Evolutionary conservation across 1,284 basidiomycete genomes (phyloP).

Genomic region (Ganoderma meredithae): DNA sequence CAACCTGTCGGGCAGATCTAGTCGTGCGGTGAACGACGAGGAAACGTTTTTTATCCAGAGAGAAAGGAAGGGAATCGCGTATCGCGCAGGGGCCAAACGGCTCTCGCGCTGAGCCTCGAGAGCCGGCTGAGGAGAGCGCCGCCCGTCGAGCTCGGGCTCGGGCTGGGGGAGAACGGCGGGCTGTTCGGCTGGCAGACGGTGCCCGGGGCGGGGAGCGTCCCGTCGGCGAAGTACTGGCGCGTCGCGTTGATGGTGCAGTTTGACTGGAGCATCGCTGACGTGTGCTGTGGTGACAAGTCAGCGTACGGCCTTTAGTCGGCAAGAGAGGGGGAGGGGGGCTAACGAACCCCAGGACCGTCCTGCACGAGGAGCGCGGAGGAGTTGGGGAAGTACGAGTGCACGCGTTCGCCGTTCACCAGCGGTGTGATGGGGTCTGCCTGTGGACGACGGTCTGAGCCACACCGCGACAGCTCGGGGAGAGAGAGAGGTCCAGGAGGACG

Average conservation of each 20-base stretch:
- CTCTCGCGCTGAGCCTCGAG: too few species aligned
- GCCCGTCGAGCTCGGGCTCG: background rate
- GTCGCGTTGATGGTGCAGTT: slow-evolving; percentile 31
- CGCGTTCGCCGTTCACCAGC: slow-evolving; percentile 33
- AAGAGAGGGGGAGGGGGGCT: slow-evolving; percentile 7
- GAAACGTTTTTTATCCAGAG: too few species aligned
- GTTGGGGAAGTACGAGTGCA: slow-evolving; percentile 34
- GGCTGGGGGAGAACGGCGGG: slow-evolving; percentile 26
- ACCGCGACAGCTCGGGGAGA: background rate
- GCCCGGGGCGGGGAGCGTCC: slow-evolving; percentile 37
- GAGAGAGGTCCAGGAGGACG: too few species aligned
- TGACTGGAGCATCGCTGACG: slow-evolving; percentile 33
- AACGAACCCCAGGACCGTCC: slow-evolving; percentile 40
- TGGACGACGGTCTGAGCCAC: background rate
- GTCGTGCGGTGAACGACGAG: too few species aligned
- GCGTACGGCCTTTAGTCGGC: too few species aligned
- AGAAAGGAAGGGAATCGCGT: too few species aligned
- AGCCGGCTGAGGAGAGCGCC: too few species aligned
- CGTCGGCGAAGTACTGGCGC: slow-evolving; percentile 38
- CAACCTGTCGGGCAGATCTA: too few species aligned
- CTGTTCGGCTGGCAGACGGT: slow-evolving; percentile 36
- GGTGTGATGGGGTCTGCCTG: slow-evolving; percentile 40
- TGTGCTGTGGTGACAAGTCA: slow-evolving; percentile 26
- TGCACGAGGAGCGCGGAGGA: slow-evolving; percentile 38
- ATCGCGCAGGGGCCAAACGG: too few species aligned